phyloP scores from a whole-genome alignment of 208 protist genomes.

The Crithidia sp. region DNA sequence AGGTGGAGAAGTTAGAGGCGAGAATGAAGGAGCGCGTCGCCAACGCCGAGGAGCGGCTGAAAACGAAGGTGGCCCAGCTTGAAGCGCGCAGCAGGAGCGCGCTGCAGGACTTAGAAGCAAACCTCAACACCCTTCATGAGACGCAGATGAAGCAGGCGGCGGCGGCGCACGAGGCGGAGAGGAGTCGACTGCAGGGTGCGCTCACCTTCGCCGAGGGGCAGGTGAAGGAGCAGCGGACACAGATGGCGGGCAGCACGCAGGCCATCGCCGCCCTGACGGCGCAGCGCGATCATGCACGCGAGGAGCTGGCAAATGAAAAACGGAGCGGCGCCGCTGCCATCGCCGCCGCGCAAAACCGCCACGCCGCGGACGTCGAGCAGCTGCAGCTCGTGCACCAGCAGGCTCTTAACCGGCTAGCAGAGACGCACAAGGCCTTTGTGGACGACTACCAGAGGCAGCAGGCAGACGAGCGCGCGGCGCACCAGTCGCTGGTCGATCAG shows the following conservation, averaged over 20 bases:
- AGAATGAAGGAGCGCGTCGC: conserved; percentile 12
- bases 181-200: conserved; percentile 3
- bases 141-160: conserved; percentile 23
- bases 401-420: conserved; percentile 37
- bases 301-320: conserved; percentile 37
- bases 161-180: conserved; percentile 24
- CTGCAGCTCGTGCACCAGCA: conserved; percentile 34
- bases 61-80: conserved; percentile 22
- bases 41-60: conserved; percentile 15
- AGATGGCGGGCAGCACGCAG: conserved; percentile 16
- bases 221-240: conserved; percentile 18
- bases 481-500: conserved; percentile 45
- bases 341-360: conserved; percentile 24
- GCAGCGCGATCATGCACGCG: conserved; percentile 31
- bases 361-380: conserved; percentile 34
- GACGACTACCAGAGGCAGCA: conserved; percentile 63
- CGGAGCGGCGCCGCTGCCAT: conserved; percentile 24
- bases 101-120: conserved; percentile 26
- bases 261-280: conserved; percentile 20
- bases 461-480: conserved; percentile 36
- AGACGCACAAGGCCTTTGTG: conserved; percentile 48
- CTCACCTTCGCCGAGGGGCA: conserved; percentile 17
- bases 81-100: conserved; percentile 15
- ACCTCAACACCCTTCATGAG: conserved; percentile 30
- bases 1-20: conserved; percentile 28